Base-by-base conservation (phyloP, 768 basidiomycete species). In the Mycena filopes region DNA sequence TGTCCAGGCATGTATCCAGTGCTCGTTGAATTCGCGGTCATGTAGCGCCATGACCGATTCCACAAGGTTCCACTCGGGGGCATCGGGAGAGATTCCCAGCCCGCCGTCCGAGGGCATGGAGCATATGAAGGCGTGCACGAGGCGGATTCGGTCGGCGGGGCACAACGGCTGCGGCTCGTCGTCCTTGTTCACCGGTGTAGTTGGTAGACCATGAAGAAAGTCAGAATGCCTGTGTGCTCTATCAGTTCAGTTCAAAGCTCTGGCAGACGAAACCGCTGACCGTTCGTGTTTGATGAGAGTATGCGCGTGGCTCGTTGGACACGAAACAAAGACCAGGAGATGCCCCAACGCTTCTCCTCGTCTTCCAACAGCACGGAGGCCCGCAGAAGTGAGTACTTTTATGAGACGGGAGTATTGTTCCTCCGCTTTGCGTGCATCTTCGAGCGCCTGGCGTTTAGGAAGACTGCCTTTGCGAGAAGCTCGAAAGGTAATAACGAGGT, bases 31-130 rank as follows among this genome's bases (percentile, higher is more conserved):
- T 48, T 86, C 79, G 20, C 87, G 86, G 76, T 98, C 91, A 71
- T 99, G 97, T 10, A 98, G 81, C 2, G 90, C 87, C 81, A 94
- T 88, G 55, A 98, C 85, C 23, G 89, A 88, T 70, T 94, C 89
- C 10, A 98, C 85, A 53, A 92, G 87, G 67, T 89, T 85, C 94
- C 94, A 98, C 55, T 88, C 86, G 16, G 84, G 77, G 25, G 87
- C 82, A 16, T 86, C 87, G 2, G 93, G 90, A 10, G 89, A 87
- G 50, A 98, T 87, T 1, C 93, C 95, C 2, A 97, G 85, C 6
- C 95, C 96, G 12, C 94, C 91, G 55, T 96, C 95, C n/a, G 81
- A 72, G 0, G 83, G 80, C 0, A 86, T 87, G 1, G 91, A 87
- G 3, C 93, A 88, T 64, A 96, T 81, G 73, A 89, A 91, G 9